Percentiles rank a stretch among this genome's conserved stretches.
Evolutionary conservation across 2,329 filamentous ascomycete species (phyloP).

Genomic region (Aurifilum marmelostoma): DNA sequence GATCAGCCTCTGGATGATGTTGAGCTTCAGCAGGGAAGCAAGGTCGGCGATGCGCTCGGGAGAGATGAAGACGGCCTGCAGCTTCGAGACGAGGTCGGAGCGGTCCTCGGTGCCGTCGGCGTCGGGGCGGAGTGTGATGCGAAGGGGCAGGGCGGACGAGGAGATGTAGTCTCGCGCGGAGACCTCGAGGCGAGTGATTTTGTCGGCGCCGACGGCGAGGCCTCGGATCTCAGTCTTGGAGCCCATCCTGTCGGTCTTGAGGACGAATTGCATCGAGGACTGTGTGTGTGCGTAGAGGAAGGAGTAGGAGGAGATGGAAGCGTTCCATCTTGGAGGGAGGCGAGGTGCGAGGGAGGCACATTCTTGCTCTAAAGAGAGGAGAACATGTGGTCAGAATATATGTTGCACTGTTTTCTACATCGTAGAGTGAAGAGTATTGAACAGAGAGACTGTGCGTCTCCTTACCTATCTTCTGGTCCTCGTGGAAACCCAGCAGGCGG

Average conservation of each 20-base stretch:
- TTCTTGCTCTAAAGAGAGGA: slow-evolving; percentile 51
- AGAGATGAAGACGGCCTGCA: slow-evolving; percentile 73
- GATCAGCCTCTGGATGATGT: slow-evolving; percentile 82
- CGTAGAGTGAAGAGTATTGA: slow-evolving; percentile 2
- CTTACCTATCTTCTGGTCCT: slow-evolving; percentile 75
- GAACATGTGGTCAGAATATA: not conserved
- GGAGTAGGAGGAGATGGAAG: slow-evolving; percentile 68
- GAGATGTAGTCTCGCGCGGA: slow-evolving; percentile 75
- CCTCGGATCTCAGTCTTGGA: slow-evolving; percentile 83
- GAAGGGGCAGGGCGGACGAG: slow-evolving; percentile 56
- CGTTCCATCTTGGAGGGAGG: slow-evolving; percentile 81
- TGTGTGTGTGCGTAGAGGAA: slow-evolving; percentile 89
- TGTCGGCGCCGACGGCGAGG: slow-evolving; percentile 78
- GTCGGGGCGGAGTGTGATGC: slow-evolving; percentile 53
- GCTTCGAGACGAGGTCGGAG: slow-evolving; percentile 49
- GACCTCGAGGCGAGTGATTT: slow-evolving; percentile 77
- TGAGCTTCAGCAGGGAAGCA: slow-evolving; percentile 71
- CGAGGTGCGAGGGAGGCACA: slow-evolving; percentile 61
- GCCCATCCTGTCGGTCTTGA: slow-evolving; percentile 82
- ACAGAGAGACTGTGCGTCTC: slow-evolving; percentile 9
- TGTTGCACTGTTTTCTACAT: slow-evolving; percentile 23
- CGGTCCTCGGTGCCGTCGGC: slow-evolving; percentile 52
- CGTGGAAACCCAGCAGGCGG: slow-evolving; percentile 78
- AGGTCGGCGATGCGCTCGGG: slow-evolving; percentile 69
- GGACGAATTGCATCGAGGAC: slow-evolving; percentile 80